Evolutionary conservation across 805 yeast genomes (phyloP), one percentile per base, ranked within the genome.

Genomic region (Yarrowia osloensis): DNA sequence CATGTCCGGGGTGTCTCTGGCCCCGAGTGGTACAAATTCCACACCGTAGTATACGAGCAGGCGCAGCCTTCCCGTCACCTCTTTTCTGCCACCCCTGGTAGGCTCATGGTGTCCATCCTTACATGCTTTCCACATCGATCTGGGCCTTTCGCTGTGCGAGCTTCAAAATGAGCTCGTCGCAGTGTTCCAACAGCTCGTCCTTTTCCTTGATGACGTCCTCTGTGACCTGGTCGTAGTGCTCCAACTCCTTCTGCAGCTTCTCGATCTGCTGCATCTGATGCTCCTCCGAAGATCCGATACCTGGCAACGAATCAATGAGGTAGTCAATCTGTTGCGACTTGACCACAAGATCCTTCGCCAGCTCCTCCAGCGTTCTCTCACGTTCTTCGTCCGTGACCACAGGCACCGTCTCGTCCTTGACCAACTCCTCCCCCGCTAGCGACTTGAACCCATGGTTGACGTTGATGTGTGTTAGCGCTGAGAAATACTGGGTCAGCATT

Each of bases 231-330:
- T 92, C 95, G 1, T 87, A 85, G 13, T 80, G 78, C 13, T 82
- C 81, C 66, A 93, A 77, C 70, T 90, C 90, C 52, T 75, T 74
- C 59, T 90, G 88, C 55, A 95, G 78, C 15, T 79, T 80, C 62
- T 82, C 84, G 19, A 94, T 89, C 68, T 83, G 82, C 29, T 79
- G 77, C 74, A 92, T 75, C 76, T 93, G 98, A 66, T 85, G 88
- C 52, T 82, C 84, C 26, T 90, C 89, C 1, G 93, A 85, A 0
- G 89, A 93, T 9, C 96, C 97, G 2, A 91, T 90, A 13, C 98
- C 98, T 0, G 99, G 99, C 49, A 94, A 79, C 2, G 96, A 86
- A 74, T 90, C 96, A 44, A 94, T 92, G 29, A 94, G 84, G 73
- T 90, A 87, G 44, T 90, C 84, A 17, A 94, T 89, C 75, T 95